phyloP scores from a whole-genome alignment of 441 rosid genomes.

The Erysimum cheiri region DNA sequence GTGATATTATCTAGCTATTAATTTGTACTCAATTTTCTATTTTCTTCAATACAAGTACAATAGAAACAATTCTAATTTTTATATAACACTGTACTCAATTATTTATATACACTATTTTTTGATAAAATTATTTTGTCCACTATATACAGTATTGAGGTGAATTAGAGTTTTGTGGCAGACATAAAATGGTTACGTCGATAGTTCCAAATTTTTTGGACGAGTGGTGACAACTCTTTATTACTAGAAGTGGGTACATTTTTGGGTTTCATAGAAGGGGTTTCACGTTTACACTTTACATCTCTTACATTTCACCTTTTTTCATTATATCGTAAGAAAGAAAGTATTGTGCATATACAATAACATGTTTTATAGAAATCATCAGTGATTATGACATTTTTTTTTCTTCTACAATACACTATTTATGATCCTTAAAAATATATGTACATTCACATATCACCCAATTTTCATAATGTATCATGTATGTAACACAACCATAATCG shows the following conservation, averaged over 20 bases:
- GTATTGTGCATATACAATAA: not conserved
- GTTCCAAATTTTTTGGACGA: slow-evolving; percentile 30
- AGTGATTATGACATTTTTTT: not conserved
- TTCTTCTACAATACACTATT: not conserved
- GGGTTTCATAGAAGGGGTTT: not conserved
- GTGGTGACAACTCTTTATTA: slow-evolving; percentile 1
- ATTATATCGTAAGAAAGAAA: not conserved
- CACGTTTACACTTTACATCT: slow-evolving; percentile 1
- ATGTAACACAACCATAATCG: too few relatives aligned
- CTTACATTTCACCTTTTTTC: slow-evolving; percentile 2
- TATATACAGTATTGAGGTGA: not conserved
- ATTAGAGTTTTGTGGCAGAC: slow-evolving; percentile 15
- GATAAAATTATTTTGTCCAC: not conserved
- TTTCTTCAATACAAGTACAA: not conserved
- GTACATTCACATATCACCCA: not conserved
- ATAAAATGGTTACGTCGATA: slow-evolving; percentile 28
- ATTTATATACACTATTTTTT: not conserved
- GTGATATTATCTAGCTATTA: slow-evolving; percentile 13
- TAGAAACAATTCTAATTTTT: not conserved
- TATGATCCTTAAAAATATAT: not conserved
- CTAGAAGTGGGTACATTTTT: not conserved
- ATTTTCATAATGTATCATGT: too few relatives aligned
- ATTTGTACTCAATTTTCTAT: not conserved
- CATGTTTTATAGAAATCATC: not conserved
- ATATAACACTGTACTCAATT: not conserved